A percentile compares a stretch with the other conserved stretches of the same genome.
Evolutionary conservation across 202 grass and related monocot genomes (phyloP).

Genomic region (Panicum hallii): DNA sequence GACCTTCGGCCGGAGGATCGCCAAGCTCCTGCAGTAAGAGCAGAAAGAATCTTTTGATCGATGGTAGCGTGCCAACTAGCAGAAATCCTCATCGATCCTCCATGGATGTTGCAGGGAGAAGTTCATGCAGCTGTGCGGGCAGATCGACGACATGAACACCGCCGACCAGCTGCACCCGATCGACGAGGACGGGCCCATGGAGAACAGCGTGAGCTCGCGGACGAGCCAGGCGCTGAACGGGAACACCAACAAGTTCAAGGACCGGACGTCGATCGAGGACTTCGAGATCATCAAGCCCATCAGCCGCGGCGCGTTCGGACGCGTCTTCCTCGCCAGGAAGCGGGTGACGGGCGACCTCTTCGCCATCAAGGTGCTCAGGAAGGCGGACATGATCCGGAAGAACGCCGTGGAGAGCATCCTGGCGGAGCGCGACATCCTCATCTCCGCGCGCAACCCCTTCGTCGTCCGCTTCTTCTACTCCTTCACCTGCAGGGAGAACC

Average conservation of each 20-base stretch:
- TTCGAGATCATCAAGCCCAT: conserved; percentile 99
- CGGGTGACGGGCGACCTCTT: conserved; percentile 92
- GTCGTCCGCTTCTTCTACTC: conserved; percentile 98
- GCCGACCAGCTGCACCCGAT: conserved; percentile 49
- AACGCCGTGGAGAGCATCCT: conserved; percentile 96
- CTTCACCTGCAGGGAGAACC: conserved; percentile 98
- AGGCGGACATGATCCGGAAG: conserved; percentile 95
- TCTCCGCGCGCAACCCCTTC: conserved; percentile 85
- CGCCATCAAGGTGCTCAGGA: conserved; percentile 85
- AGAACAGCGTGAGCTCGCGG: conserved; percentile 57
- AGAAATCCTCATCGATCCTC: too few relatives aligned
- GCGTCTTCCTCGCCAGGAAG: conserved; percentile 96
- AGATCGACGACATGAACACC: conserved; percentile 74
- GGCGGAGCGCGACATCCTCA: conserved; percentile 85
- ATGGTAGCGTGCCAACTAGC: too few relatives aligned
- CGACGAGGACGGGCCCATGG: conserved; percentile 75
- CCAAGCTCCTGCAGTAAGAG: conserved; percentile 77
- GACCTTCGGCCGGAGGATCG: conserved; percentile 92
- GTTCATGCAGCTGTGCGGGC: conserved; percentile 81
- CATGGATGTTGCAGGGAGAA: conserved; percentile 65
- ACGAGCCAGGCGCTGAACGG: conserved; percentile 53
- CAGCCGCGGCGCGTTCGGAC: conserved; percentile 80
- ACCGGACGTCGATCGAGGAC: conserved; percentile 93
- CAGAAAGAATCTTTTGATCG: too few relatives aligned
- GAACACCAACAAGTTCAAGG: conserved; percentile 53